Conservation (phyloP, 805 yeast genomes). For the Ogataea paraovalis region DNA sequence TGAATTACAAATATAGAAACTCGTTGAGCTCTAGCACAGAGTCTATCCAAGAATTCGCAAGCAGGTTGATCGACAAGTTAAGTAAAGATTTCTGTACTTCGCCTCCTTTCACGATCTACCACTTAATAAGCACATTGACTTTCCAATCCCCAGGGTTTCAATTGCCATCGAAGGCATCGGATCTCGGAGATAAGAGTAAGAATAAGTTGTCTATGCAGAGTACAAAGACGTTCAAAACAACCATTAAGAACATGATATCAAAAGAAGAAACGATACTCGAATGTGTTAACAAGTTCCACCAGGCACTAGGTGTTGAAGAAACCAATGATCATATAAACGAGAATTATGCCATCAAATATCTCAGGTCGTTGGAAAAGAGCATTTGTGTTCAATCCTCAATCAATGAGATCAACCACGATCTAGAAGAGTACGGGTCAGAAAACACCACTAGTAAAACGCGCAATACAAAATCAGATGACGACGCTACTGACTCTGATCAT, state of each 20-base stretch:
- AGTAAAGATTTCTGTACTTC: constrained; percentile 16
- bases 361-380: constrained; percentile 22
- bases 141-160: constrained; percentile 15
- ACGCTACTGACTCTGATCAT: neutral
- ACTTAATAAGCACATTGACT: constrained; percentile 14
- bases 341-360: constrained; percentile 21
- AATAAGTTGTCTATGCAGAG: neutral
- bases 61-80: constrained; percentile 10
- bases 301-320: constrained; percentile 2
- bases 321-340: constrained; percentile 7
- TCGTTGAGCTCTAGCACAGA: constrained; percentile 12
- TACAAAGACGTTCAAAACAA: constrained; percentile 9
- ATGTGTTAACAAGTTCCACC: constrained; percentile 13
- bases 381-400: constrained; percentile 24
- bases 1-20: constrained; percentile 8
- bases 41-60: constrained; percentile 12
- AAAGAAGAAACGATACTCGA: constrained; percentile 14
- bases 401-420: constrained; percentile 17
- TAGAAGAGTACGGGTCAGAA: constrained; percentile 15
- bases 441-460: constrained; percentile 7
- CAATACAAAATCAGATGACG: neutral
- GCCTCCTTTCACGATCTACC: constrained; percentile 30
- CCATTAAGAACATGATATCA: constrained; percentile 15
- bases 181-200: neutral
- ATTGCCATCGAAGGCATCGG: constrained; percentile 1